These are phyloP conservation scores for Thraustochytrium sp. DNA, from an alignment of 352 stramenopile genomes.

Conservation along the genomic window DNA sequence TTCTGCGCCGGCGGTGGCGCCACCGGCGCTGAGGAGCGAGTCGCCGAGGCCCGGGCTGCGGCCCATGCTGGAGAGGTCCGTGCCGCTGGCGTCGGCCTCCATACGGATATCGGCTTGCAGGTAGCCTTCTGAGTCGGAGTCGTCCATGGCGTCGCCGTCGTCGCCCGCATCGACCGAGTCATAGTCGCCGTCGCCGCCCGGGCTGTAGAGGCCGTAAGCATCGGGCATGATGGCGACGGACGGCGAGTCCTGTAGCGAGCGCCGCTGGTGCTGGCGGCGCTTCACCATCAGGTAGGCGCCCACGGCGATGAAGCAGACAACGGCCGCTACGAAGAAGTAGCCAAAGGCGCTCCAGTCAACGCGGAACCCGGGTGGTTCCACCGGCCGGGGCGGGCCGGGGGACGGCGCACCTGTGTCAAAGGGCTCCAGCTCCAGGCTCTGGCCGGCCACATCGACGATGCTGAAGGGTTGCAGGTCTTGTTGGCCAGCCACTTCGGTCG, in stretches of 20 bases:
- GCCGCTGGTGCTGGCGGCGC: background rate
- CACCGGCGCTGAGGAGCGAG: too few relatives aligned
- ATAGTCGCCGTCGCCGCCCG: background rate
- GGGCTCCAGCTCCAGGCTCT: too few relatives aligned
- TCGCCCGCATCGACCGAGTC: background rate
- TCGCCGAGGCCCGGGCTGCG: too few relatives aligned
- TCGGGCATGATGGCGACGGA: too few relatives aligned
- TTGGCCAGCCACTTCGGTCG: background rate
- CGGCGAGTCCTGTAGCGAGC: too few relatives aligned
- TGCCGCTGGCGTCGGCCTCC: background rate
- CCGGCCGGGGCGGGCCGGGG: background rate
- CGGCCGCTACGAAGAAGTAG: constrained; percentile 10
- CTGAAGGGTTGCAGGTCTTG: too few relatives aligned
- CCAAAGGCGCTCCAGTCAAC: constrained; percentile 16
- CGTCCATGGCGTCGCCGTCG: background rate
- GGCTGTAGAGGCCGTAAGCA: too few relatives aligned
- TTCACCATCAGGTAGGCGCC: background rate
- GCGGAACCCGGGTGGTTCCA: too few relatives aligned
- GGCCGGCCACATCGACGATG: too few relatives aligned
- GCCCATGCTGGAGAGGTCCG: too few relatives aligned
- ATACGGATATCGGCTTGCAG: background rate
- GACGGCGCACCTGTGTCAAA: too few relatives aligned
- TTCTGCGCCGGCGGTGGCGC: too few relatives aligned
- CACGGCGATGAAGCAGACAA: constrained; percentile 5
- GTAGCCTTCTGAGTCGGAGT: background rate